Base-by-base conservation (phyloP, 164 flowering plant species). In the Hamamelis virginiana region DNA sequence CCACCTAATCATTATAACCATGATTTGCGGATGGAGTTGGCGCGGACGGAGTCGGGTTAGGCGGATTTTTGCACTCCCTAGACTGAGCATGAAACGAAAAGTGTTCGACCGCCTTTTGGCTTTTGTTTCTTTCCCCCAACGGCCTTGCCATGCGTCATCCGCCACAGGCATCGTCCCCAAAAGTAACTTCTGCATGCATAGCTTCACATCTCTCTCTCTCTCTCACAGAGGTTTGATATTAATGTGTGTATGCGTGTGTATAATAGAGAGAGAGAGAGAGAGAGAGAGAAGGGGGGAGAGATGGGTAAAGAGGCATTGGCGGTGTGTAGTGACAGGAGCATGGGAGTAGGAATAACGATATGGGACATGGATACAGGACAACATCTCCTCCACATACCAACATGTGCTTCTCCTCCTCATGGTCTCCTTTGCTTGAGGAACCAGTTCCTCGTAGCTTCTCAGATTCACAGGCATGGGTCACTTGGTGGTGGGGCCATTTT, bases 371-470 rank as follows among this genome's bases (percentile, higher is more conserved):
- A 78, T 8, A 76, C 76, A 1, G 89, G 85, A 41, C 77, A 82
- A 41, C 77, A 65, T 9, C 72, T 84, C 22, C 76, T 85, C 9
- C 89, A 76, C 69, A 82, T 87, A 50, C 85, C 89, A 19, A 81
- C 83, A 18, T 85, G 85, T 68, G 89, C 89, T 66, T 84, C 89
- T 33, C 73, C 84, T 57, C 76, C 78, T 50, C 76, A 73, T 67
- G 91, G 91, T 1, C 55, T 84, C 21, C n/a, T 84, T 51, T 82
- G 84, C 62, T 65, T 87, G 66, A 75, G 69, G 19, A 71, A 87
- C 56, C 84, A 80, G 26, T 80, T 69, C 46, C 81, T 85, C 68
- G 84, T 80, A 1, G 91, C 88, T 59, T 84, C 91, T 64, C 88
- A 85, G 71, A 63, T 75, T 28, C 80, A 78, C 53, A 84, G 59